These are phyloP conservation scores for Ophiostoma sp. DNA, from an alignment of 2,329 filamentous ascomycete genomes.

Conservation along the genomic window DNA sequence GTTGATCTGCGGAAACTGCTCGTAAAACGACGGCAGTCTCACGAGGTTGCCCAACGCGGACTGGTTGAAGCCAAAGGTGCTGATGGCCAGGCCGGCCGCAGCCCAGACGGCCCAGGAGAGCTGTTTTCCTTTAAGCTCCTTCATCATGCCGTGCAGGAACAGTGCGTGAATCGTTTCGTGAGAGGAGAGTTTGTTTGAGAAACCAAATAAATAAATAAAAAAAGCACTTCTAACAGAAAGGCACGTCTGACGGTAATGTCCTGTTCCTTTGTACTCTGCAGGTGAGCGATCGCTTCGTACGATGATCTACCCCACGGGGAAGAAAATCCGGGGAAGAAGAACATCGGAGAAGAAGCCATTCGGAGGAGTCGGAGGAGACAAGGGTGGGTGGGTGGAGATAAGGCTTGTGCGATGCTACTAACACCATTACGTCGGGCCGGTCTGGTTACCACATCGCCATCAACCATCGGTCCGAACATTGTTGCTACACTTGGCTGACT, in stretches of 20 bases:
- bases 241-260: not conserved
- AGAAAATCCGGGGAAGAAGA: not conserved
- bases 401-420: conserved; percentile 6
- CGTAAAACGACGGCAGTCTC: conserved; percentile 4
- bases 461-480: conserved; percentile 6
- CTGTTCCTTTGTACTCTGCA: not conserved
- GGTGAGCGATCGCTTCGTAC: not conserved
- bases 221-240: not conserved
- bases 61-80: conserved; percentile 16
- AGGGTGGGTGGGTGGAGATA: conserved; percentile 3
- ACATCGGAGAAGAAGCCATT: not conserved
- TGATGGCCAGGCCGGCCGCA: conserved; percentile 4
- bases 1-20: conserved; percentile 3
- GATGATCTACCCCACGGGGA: not conserved
- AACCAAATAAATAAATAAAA: not conserved
- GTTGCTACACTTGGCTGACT: no score
- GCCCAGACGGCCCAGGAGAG: conserved; percentile 10
- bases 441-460: not conserved
- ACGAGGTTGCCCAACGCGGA: not conserved
- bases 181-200: not conserved
- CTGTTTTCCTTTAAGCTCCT: conserved; percentile 4
- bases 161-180: not conserved
- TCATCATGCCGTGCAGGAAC: not conserved
- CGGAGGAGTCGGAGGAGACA: not conserved
- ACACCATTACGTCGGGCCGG: not conserved